phyloP scores from a whole-genome alignment of 768 basidiomycete species.

The Pisolithus sp. region DNA sequence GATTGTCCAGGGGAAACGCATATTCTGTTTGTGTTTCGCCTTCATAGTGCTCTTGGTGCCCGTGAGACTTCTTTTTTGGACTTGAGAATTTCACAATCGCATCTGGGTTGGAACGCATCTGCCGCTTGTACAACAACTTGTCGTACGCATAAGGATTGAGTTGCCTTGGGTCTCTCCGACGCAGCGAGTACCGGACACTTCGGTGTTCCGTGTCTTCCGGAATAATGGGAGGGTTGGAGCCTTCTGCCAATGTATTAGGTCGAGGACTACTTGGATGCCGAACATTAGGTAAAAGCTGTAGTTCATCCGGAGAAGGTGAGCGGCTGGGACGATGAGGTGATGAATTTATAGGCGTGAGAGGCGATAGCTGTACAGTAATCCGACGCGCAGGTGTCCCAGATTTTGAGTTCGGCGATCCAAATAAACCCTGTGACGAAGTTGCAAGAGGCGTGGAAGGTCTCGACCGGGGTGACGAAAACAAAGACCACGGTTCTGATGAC shows the following conservation, averaged over 20 bases:
- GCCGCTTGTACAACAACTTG: constrained; percentile 42
- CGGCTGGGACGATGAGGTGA: constrained; percentile 3
- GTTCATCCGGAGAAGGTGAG: constrained; percentile 20
- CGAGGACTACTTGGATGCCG: not conserved
- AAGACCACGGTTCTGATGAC: constrained; percentile 8
- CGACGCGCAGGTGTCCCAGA: not conserved
- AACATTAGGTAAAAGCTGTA: constrained; percentile 9
- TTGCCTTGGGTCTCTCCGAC: constrained; percentile 49
- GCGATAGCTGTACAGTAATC: constrained; percentile 7
- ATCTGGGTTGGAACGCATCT: constrained; percentile 52
- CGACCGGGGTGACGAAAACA: constrained; percentile 11
- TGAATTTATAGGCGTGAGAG: constrained; percentile 18
- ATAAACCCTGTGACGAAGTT: constrained; percentile 10
- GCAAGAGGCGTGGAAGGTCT: constrained; percentile 13
- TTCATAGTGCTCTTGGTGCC: constrained; percentile 20
- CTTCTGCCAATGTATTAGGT: not conserved
- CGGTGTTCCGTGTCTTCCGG: constrained; percentile 12
- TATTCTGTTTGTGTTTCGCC: constrained; percentile 30
- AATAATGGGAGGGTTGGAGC: not conserved
- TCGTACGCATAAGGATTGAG: constrained; percentile 59
- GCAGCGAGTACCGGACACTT: constrained; percentile 45
- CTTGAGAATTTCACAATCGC: constrained; percentile 54
- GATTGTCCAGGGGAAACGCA: constrained; percentile 14
- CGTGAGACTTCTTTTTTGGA: constrained; percentile 22
- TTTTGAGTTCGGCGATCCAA: constrained; percentile 1